A percentile compares a stretch with the other conserved stretches of the same genome.
phyloP scores from a whole-genome alignment of 2,329 filamentous ascomycete species.

The Mycosphaerella sp. region DNA sequence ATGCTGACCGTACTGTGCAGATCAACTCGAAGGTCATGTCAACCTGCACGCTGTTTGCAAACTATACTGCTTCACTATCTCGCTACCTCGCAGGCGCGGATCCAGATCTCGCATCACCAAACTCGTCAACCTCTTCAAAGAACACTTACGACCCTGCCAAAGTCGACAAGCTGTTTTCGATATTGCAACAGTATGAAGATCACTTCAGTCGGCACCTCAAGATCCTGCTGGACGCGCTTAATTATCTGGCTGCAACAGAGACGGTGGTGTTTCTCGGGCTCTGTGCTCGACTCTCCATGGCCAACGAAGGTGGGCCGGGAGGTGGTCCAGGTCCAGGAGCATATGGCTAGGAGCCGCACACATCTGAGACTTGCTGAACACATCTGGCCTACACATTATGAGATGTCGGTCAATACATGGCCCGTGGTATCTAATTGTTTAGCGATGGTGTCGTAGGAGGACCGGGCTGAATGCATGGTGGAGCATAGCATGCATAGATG shows the following conservation, averaged over 20 bases:
- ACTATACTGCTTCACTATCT: conserved; percentile 79
- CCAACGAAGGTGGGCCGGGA: conserved; percentile 57
- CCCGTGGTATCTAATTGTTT: background rate
- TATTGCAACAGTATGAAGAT: conserved; percentile 83
- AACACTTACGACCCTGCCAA: conserved; percentile 47
- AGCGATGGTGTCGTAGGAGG: conserved; percentile 4
- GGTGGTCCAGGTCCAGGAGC: conserved; percentile 23
- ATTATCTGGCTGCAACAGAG: conserved; percentile 95
- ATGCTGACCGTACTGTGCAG: conserved; percentile 43
- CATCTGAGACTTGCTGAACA: background rate
- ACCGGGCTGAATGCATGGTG: background rate
- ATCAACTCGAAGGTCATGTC: conserved; percentile 97
- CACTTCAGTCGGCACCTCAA: conserved; percentile 90
- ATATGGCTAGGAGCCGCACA: conserved; percentile 15
- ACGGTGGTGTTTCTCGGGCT: conserved; percentile 89
- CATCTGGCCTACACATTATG: background rate
- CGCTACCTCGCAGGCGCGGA: conserved; percentile 79
- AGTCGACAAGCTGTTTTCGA: conserved; percentile 74
- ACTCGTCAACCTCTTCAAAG: conserved; percentile 30
- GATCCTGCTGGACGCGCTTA: conserved; percentile 88
- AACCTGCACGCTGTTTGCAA: conserved; percentile 89
- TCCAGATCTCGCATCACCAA: conserved; percentile 60
- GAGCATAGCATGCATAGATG: background rate
- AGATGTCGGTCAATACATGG: background rate
- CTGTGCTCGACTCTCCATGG: conserved; percentile 74